Percentiles rank a stretch among this genome's conserved stretches.
Evolutionary conservation across 2,329 filamentous ascomycete genomes (phyloP).

Genomic region (Fonsecaea multimorphosa): DNA sequence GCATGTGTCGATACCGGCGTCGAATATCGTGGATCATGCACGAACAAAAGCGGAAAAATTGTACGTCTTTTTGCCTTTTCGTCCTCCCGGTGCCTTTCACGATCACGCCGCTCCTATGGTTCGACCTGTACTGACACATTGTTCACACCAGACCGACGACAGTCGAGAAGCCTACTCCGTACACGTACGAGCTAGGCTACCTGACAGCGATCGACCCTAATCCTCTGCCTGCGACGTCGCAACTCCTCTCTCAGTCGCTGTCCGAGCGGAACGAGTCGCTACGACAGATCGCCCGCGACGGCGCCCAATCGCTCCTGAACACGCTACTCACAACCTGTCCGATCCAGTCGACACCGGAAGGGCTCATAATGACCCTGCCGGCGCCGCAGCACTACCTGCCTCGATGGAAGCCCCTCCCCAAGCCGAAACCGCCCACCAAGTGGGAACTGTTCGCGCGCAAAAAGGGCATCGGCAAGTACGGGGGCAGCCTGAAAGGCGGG

Average conservation of each 20-base stretch:
- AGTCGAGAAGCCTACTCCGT: slow-evolving; percentile 83
- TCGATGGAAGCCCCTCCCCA: slow-evolving; percentile 88
- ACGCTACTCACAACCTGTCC: slow-evolving; percentile 89
- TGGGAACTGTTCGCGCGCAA: slow-evolving; percentile 97
- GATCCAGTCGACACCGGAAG: slow-evolving; percentile 69
- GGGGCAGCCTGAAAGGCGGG: slow-evolving; percentile 58
- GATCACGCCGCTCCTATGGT: slow-evolving; percentile 1
- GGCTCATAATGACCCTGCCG: slow-evolving; percentile 82
- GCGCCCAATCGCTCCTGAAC: slow-evolving; percentile 90
- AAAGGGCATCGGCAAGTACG: slow-evolving; percentile 89
- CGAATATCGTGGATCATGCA: background rate
- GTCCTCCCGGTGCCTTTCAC: slow-evolving; percentile 5
- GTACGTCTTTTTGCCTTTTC: slow-evolving; percentile 43
- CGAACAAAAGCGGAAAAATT: slow-evolving; percentile 48
- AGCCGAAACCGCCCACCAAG: slow-evolving; percentile 81
- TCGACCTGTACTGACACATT: slow-evolving; percentile 1
- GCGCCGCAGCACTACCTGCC: slow-evolving; percentile 64
- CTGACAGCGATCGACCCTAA: slow-evolving; percentile 88
- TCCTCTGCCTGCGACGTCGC: slow-evolving; percentile 67
- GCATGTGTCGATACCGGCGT: background rate
- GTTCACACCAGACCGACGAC: slow-evolving; percentile 43
- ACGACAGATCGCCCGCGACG: slow-evolving; percentile 78
- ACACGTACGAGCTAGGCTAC: slow-evolving; percentile 89
- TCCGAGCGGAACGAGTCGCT: slow-evolving; percentile 70
- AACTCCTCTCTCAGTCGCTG: slow-evolving; percentile 40